These are phyloP conservation scores for Musa balbisiana DNA, from an alignment of 202 grass and related monocot species.

Conservation along the genomic window DNA sequence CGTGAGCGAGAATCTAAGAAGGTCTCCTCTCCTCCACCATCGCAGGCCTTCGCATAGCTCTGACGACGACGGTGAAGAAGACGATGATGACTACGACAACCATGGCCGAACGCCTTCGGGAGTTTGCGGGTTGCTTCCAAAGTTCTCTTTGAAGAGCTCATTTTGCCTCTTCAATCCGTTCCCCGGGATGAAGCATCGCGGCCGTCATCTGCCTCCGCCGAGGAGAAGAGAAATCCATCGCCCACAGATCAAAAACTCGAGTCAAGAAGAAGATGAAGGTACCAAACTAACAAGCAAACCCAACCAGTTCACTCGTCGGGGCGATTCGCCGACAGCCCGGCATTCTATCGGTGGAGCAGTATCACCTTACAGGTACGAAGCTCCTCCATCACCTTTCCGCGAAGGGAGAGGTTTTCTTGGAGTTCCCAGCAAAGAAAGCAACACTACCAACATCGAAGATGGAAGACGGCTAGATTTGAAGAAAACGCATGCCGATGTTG, in stretches of 20 bases:
- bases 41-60: not conserved
- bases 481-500: conserved; percentile 38
- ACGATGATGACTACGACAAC: conserved; percentile 44
- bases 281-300: conserved; percentile 70
- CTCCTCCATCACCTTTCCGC: conserved; percentile 31
- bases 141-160: conserved; percentile 58
- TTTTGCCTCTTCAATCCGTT: conserved; percentile 67
- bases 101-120: conserved; percentile 43
- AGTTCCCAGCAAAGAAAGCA: conserved; percentile 38
- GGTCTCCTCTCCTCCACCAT: conserved; percentile 57
- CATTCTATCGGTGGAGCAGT: conserved; percentile 34
- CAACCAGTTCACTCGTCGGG: conserved; percentile 72
- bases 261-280: conserved; percentile 41
- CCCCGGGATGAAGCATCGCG: conserved; percentile 39
- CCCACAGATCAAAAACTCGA: conserved; percentile 54
- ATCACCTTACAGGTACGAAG: conserved; percentile 29
- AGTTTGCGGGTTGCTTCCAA: conserved; percentile 75
- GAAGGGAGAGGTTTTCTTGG: conserved; percentile 31
- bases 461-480: conserved; percentile 36
- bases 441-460: conserved; percentile 27
- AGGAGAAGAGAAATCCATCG: conserved; percentile 20
- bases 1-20: conserved; percentile 35
- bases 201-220: conserved; percentile 7
- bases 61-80: conserved; percentile 21
- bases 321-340: conserved; percentile 42